phyloP scores from a whole-genome alignment of 106 monocot species.

The Acorus calamus region DNA sequence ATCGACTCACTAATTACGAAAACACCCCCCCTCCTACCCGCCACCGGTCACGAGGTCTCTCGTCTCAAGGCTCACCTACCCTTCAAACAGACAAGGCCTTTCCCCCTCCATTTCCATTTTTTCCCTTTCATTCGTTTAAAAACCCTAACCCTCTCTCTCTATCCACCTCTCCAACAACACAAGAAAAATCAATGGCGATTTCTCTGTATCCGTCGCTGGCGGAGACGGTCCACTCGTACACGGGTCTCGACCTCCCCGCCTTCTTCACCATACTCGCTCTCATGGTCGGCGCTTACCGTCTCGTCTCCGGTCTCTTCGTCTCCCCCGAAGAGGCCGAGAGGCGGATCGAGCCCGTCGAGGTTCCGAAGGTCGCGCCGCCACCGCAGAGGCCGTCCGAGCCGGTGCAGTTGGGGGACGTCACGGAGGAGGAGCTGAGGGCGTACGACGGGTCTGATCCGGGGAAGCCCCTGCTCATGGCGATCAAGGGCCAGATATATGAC shows the following conservation, averaged over 20 bases:
- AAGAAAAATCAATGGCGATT: slow-evolving; percentile 9
- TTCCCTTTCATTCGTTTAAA: no score
- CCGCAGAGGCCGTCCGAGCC: slow-evolving; percentile 24
- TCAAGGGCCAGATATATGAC: slow-evolving; percentile 75
- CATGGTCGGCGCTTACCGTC: slow-evolving; percentile 57
- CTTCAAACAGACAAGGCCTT: no score
- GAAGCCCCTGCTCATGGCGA: slow-evolving; percentile 70
- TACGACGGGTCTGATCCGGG: slow-evolving; percentile 70
- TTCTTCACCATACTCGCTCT: slow-evolving; percentile 74
- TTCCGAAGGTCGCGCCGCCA: not conserved
- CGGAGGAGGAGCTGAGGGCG: slow-evolving; percentile 45
- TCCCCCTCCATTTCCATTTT: no score
- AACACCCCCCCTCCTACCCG: no score
- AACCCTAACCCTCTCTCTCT: no score
- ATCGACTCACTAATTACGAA: no score
- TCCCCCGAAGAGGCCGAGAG: slow-evolving; percentile 15
- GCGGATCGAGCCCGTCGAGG: not conserved
- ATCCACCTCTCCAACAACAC: no score
- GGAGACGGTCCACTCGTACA: slow-evolving; percentile 50
- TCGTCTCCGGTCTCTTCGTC: slow-evolving; percentile 74
- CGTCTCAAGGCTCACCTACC: no score
- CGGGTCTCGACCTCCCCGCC: slow-evolving; percentile 58
- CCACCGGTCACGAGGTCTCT: no score
- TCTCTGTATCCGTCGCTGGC: slow-evolving; percentile 22
- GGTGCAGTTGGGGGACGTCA: slow-evolving; percentile 52